Base-by-base conservation (phyloP, 495 filamentous ascomycete genomes). In the Terfezia boudieri region DNA sequence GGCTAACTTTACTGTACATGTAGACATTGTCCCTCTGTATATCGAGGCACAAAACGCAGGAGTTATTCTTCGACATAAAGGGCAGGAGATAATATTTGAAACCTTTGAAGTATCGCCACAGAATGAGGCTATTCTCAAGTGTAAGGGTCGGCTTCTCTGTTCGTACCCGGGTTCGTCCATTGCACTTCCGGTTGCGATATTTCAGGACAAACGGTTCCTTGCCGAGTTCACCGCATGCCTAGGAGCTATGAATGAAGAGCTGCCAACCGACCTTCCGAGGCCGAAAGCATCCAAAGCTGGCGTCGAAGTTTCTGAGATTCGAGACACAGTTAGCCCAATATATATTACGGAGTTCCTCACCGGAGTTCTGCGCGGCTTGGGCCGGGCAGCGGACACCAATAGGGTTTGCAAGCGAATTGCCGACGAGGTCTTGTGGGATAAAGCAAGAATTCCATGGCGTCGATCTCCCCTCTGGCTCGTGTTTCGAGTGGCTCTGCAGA, bases 21-120 rank as follows among this genome's bases (percentile, higher is more conserved):
- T 58, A 54, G 62, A 59, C 36, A 4, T 62, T 50, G 11, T 74
- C 26, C 59, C 67, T 0, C 57, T 78, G 11, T 62, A 79, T 53
- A 66, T 82, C 36, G 59, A 61, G n/a, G 66, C 61, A 12, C 80
- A 83, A 59, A 84, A 84, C 61, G 76, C 76, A 0, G 80, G 67
- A 0, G 53, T 82, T 0, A 57, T 81, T 9, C 61, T 81, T 48
- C 68, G 66, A 2, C 64, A 58, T 38, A 38, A 51, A 0, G 48
- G 58, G 0, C 37, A 66, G n/a, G 38, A 55, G 6, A 64, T 76
- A 38, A 48, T 69, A 1, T 63, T 82, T 32, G 72, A 80, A 59
- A 58, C 66, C 0, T 83, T 80, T 51, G 77, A 82, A 56, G 68
- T 78, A 0, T 74, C 75, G 5, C 70, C 79, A 0, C 55, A 56